These are phyloP conservation scores for Mycena crocata DNA, from an alignment of 768 basidiomycete species.

Conservation along the genomic window DNA sequence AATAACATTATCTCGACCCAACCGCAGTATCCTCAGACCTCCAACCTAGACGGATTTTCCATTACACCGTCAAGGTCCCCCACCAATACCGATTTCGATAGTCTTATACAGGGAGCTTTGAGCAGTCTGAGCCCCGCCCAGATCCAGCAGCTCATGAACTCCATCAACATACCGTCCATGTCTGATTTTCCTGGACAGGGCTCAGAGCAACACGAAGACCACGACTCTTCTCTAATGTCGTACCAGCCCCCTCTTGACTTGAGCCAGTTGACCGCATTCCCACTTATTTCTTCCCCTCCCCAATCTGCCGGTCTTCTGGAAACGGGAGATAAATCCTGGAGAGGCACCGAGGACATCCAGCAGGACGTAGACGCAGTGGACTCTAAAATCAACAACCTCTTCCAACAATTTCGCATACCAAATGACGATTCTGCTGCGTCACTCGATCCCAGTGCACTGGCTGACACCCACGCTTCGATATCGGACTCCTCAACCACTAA, in stretches of 20 bases:
- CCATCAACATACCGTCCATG: constrained; percentile 51
- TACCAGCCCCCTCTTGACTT: constrained; percentile 39
- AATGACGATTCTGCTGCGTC: constrained; percentile 47
- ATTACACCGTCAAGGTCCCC: constrained; percentile 40
- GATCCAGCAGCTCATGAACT: constrained; percentile 67
- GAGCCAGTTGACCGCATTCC: constrained; percentile 27
- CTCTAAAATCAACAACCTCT: constrained; percentile 75
- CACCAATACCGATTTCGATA: constrained; percentile 50
- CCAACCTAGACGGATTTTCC: constrained; percentile 36
- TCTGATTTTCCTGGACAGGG: constrained; percentile 41
- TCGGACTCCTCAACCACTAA: constrained; percentile 28
- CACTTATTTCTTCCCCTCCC: constrained; percentile 30
- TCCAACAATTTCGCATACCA: constrained; percentile 65
- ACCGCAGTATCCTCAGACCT: constrained; percentile 23
- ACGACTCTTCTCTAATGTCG: constrained; percentile 40
- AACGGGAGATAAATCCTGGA: constrained; percentile 67
- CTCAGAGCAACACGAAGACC: constrained; percentile 37
- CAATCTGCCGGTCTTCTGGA: constrained; percentile 47
- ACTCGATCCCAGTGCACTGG: constrained; percentile 53
- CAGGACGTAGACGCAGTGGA: constrained; percentile 79
- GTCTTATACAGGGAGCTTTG: constrained; percentile 61
- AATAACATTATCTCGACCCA: constrained; percentile 27
- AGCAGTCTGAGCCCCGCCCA: constrained; percentile 67
- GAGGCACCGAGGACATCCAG: constrained; percentile 71
- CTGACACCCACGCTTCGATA: constrained; percentile 23